Conservation (phyloP, 1,284 basidiomycete genomes). For the Athelia sp. region DNA sequence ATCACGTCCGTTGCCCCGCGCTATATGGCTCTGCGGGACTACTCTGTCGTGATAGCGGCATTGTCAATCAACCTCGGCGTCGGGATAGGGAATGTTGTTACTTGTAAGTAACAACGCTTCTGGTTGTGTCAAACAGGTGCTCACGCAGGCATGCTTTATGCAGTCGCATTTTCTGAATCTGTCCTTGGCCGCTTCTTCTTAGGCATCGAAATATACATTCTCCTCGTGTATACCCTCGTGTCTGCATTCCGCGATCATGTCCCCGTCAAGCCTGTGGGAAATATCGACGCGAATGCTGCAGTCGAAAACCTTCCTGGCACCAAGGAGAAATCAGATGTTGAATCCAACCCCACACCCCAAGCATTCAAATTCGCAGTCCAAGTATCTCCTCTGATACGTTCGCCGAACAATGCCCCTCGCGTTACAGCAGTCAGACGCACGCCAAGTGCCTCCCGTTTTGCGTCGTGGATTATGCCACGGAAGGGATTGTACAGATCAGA, state of each 20-base stretch:
- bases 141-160: not conserved
- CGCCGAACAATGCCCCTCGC: constrained; percentile 9
- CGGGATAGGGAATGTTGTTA: constrained; percentile 51
- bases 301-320: constrained; percentile 20
- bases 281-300: constrained; percentile 17
- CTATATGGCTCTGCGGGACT: constrained; percentile 42
- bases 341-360: constrained; percentile 21
- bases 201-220: constrained; percentile 58
- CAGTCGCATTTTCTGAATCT: constrained; percentile 67
- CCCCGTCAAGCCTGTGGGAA: constrained; percentile 2
- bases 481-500: constrained; percentile 19
- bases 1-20: constrained; percentile 34
- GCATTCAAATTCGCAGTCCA: constrained; percentile 5
- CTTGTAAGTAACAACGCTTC: constrained; percentile 41
- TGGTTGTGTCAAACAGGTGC: constrained; percentile 9
- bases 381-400: too few species aligned
- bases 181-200: constrained; percentile 67
- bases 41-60: constrained; percentile 46
- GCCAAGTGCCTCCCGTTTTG: constrained; percentile 23
- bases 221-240: constrained; percentile 54
- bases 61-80: constrained; percentile 49
- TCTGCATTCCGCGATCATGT: constrained; percentile 37
- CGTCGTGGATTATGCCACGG: constrained; percentile 28
- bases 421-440: constrained; percentile 8
- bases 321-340: constrained; percentile 13